Base-by-base conservation (phyloP, 345 rosid genomes). In the Acer campestre region DNA sequence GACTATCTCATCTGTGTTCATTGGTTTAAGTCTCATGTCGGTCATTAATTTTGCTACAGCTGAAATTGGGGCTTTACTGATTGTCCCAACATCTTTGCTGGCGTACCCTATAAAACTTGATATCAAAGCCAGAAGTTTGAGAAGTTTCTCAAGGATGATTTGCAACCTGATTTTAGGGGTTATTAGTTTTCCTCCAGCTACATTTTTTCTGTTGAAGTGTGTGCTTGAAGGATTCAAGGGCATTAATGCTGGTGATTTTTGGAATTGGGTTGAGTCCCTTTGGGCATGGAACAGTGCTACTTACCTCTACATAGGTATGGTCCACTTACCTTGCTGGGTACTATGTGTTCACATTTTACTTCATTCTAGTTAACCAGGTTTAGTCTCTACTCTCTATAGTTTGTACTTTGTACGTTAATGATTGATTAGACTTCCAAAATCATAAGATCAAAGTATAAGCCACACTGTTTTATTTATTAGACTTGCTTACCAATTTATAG, bases 271-370 rank as follows among this genome's bases (percentile, higher is more conserved):
- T 64, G 97, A 92, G 77, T 89, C 94, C 58, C 87, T 96, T 12
- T 92, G 95, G 97, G 90, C 85, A 27, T 96, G 99, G 98, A 91
- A 89, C 85, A 94, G 97, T 80, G 97, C 99, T 7, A 96, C 98
- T 10, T 96, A 92, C 89, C 86, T 96, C 67, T 96, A 86, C 77
- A 86, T 94, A 68, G 90, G 97, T 83, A 86, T 91, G 90, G 88
- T 91, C 46, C 94, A 92, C 78, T 89, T 96, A 29, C 99, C 99
- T 58, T 82, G 80, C 75, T 74, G 94, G 87, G 84, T 80, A 27
- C 76, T 84, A 76, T 80, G 89, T 75, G 44, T 88, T 68, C 89
- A 82, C 75, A 83, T 96, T 79, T 79, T 92, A 81, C 82, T 89
- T 75, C 91, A 85, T 77, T 85, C 88, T 85, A 83, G 82, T 78